These are phyloP conservation scores for Arthroderma uncinatum DNA, from an alignment of 2,329 filamentous ascomycete genomes.

Conservation along the genomic window DNA sequence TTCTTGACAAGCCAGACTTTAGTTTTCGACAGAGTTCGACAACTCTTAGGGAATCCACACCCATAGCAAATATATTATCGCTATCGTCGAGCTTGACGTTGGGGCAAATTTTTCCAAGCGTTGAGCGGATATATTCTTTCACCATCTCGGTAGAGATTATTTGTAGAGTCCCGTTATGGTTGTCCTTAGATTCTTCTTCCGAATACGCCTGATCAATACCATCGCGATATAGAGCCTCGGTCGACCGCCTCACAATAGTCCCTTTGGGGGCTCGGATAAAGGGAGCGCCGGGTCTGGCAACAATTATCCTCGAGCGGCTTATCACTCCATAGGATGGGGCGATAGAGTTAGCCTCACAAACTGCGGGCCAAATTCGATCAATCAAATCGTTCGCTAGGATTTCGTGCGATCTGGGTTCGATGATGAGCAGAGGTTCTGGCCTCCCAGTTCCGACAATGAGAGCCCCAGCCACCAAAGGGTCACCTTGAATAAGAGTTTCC, in stretches of 20 bases:
- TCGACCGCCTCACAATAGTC: constrained; percentile 13
- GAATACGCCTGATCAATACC: constrained; percentile 9
- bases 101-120: not conserved
- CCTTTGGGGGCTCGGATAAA: constrained; percentile 15
- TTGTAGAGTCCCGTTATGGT: not conserved
- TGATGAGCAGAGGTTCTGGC: constrained; percentile 14
- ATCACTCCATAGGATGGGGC: constrained; percentile 14
- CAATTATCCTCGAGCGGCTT: constrained; percentile 11
- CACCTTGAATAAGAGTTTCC: constrained; percentile 11
- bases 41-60: constrained; percentile 17
- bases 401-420: constrained; percentile 10
- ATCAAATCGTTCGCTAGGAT: constrained; percentile 11
- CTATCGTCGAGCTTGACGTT: not conserved
- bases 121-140: not conserved
- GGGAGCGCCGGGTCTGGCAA: constrained; percentile 4
- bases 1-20: not conserved
- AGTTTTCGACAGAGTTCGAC: not conserved
- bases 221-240: constrained; percentile 14
- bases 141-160: not conserved
- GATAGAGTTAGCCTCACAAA: constrained; percentile 11
- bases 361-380: constrained; percentile 14
- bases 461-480: constrained; percentile 12
- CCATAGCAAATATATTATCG: constrained; percentile 15
- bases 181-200: not conserved
- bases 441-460: constrained; percentile 15